Conservation (phyloP, 2,329 filamentous ascomycete genomes). For the Ophiosphaerella narmari region DNA sequence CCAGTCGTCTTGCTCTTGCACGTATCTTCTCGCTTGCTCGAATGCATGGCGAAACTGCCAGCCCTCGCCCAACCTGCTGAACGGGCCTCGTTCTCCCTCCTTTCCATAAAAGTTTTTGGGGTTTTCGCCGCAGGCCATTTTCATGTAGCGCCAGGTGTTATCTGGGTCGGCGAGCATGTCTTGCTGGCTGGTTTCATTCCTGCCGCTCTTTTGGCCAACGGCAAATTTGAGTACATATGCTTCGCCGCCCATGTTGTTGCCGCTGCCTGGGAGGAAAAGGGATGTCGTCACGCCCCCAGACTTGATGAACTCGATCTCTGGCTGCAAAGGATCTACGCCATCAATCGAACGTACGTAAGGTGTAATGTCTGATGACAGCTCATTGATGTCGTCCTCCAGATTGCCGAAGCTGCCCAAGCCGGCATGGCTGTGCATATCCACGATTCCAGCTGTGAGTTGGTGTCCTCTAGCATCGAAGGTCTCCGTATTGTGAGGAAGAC, state of each 20-base stretch:
- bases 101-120: conserved; percentile 66
- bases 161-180: conserved; percentile 71
- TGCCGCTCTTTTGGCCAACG: conserved; percentile 63
- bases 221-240: conserved; percentile 72
- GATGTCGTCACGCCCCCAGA: conserved; percentile 74
- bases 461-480: conserved; percentile 65
- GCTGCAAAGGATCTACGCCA: conserved; percentile 65
- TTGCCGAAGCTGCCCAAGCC: conserved; percentile 56
- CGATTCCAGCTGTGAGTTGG: conserved; percentile 67
- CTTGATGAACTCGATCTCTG: conserved; percentile 70
- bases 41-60: conserved; percentile 72
- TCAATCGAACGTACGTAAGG: conserved; percentile 72
- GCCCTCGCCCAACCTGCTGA: conserved; percentile 69
- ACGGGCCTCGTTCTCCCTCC: conserved; percentile 58
- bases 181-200: conserved; percentile 65
- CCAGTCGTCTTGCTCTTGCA: conserved; percentile 70
- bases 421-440: conserved; percentile 74
- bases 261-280: conserved; percentile 68
- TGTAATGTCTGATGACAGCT: conserved; percentile 66
- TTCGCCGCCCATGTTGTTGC: conserved; percentile 75
- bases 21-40: conserved; percentile 62
- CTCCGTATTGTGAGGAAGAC: conserved; percentile 54
- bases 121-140: conserved; percentile 78
- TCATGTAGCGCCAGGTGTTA: conserved; percentile 70
- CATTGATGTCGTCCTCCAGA: conserved; percentile 66